Evolutionary conservation across 2,329 filamentous ascomycete genomes (phyloP), one percentile per base, ranked within the genome.

Genomic region (Arachnopeziza araneosa): DNA sequence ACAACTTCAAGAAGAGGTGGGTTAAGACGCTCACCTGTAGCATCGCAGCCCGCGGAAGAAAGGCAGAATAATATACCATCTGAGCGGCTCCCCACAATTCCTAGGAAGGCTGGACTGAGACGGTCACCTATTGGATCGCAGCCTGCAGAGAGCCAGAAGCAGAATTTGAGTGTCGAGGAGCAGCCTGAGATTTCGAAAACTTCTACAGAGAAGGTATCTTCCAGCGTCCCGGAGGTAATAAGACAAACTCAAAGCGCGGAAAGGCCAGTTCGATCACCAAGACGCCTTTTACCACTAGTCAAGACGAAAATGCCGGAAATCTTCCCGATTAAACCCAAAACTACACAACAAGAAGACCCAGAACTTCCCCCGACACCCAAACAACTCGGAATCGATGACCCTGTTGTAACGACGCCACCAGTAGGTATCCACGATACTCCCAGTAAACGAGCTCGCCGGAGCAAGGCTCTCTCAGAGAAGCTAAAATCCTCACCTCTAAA

Each of bases 331-430:
- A 32, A 22, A 51, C 22, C 23, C 6, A 21, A 22, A n/a, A 12
- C 24, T 22, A 10, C n/a, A 26, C 19, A 12, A 17, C 51, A 22
- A 21, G 44, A 54, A 26, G 55, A 51, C 66, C 86, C 86, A 1
- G 84, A 88, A 54, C 76, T 90, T 5, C 87, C 87, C 2, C 83
- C 83, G 0, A 83, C 83, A 0, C 80, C 80, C 0, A 77, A 77
- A 30, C 76, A 80, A 54, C 75, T 74, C 48, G 78, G 77, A 2
- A 72, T 79, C 14, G 73, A 75, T 1, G 83, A 86, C 60, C 78
- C 80, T 12, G 75, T 82, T 1, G 76, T 83, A 26, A 81, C 78
- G 51, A 81, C 81, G 2, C 82, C 82, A 8, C 82, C 83, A 0
- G 71, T 75, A 22, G 85, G 84, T 0, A 87, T 87, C 26, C 84